Percentiles rank a stretch among this genome's conserved stretches.
These are phyloP conservation scores for Penicillium nucicola DNA, from an alignment of 495 filamentous ascomycete species.

Conservation along the genomic window DNA sequence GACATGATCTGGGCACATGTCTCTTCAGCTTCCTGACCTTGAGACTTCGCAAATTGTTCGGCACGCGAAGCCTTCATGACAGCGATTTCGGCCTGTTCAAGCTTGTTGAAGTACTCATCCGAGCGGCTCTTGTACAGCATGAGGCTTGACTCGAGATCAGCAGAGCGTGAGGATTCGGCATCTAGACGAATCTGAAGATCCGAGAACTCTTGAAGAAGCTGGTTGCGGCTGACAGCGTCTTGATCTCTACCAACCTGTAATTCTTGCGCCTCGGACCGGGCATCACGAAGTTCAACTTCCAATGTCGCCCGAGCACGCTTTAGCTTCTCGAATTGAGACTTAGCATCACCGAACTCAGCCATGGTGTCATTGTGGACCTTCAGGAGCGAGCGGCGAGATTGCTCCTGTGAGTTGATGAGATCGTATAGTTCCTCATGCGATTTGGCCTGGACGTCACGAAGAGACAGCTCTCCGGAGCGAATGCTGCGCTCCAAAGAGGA, in stretches of 20 bases:
- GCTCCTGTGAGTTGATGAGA: constrained; percentile 89
- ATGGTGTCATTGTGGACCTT: constrained; percentile 83
- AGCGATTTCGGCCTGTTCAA: constrained; percentile 94
- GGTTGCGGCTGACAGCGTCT: constrained; percentile 75
- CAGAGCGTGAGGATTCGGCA: constrained; percentile 78
- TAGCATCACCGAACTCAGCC: constrained; percentile 79
- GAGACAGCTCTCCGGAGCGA: constrained; percentile 80
- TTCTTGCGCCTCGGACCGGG: constrained; percentile 79
- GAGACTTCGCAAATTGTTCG: constrained; percentile 89
- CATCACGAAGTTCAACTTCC: constrained; percentile 89
- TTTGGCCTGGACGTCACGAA: constrained; percentile 89
- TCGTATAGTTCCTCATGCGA: constrained; percentile 95
- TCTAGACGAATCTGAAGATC: constrained; percentile 94
- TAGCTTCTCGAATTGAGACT: constrained; percentile 78
- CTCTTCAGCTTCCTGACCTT: constrained; percentile 86
- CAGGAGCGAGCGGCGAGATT: constrained; percentile 76
- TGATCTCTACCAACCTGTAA: constrained; percentile 73
- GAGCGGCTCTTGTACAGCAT: constrained; percentile 88
- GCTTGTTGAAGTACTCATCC: constrained; percentile 96
- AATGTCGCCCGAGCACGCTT: constrained; percentile 72
- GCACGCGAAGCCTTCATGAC: constrained; percentile 89
- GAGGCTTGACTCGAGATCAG: constrained; percentile 79
- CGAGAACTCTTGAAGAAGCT: constrained; percentile 87
- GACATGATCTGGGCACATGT: constrained; percentile 86
- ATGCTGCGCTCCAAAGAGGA: constrained; percentile 86